Evolutionary conservation across 2,329 filamentous ascomycete genomes (phyloP), one percentile per base, ranked within the genome.

Genomic region (Hypoxylon sp.): DNA sequence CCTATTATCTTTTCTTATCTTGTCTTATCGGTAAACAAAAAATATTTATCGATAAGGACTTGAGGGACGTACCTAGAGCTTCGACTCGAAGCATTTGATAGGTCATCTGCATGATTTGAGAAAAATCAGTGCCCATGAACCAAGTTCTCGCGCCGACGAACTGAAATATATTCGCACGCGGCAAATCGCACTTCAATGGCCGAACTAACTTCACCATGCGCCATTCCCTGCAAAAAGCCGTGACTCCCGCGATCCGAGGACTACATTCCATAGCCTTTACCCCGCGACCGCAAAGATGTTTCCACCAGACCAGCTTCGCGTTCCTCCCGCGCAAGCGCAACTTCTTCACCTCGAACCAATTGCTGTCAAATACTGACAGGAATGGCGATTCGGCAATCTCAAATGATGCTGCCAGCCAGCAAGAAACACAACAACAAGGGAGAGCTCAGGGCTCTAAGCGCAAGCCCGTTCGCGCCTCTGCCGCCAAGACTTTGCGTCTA

Each of bases 401-500:
- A 6, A 65, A 69, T 62, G 48, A 62, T 37, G 1, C 33, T 31
- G 44, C 31, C 6, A 65, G 29, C 14, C 51, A 51, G 24, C 58
- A 63, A 31, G 59, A 72, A 10, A 8, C 54, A 9, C 37, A 69
- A 24, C 59, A 46, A 13, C 47, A 63, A 5, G 46, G 9, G 22
- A 76, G 77, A 4, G 52, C 72, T 9, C 52, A 75, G 1, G 31
- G 75, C 22, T 67, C 79, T 54, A 86, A 86, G 74, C 81, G 85
- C 63, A 86, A 86, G 63, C 80, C 82, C 5, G 80, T 80, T 2
- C 80, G 86, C 44, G 74, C 81, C 0, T 78, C 82, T 3, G 81
- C 82, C 3, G 80, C 88, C 48, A 92, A 94, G 72, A 92, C 91
- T 68, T 84, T 98, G 33, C 90, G 95, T 61, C 88, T 94, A 65